Evolutionary conservation across 1,284 basidiomycete genomes (phyloP).

Genomic region (Leccinum subspadiceum): DNA sequence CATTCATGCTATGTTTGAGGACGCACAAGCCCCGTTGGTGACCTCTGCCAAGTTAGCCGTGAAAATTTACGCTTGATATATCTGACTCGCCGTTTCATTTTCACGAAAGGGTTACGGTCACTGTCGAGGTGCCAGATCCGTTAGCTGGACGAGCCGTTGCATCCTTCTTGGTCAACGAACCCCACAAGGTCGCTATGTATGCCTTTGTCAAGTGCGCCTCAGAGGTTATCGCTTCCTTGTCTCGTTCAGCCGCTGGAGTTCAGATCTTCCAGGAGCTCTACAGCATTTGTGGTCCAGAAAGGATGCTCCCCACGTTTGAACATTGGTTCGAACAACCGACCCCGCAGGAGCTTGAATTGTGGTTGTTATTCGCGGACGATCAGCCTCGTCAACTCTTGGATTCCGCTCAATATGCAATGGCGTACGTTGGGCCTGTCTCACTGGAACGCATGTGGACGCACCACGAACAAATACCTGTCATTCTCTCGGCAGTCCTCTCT

Average conservation of each 20-base stretch:
- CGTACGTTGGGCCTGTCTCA: constrained; percentile 83
- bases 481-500: constrained; percentile 81
- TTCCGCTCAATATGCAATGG: constrained; percentile 84
- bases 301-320: constrained; percentile 77
- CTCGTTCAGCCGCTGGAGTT: constrained; percentile 73
- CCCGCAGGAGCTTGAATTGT: constrained; percentile 67
- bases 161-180: constrained; percentile 86
- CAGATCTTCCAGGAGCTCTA: constrained; percentile 83
- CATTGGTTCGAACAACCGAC: constrained; percentile 69
- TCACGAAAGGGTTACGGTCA: constrained; percentile 76
- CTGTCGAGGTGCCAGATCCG: constrained; percentile 68
- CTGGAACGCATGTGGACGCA: constrained; percentile 80
- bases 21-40: constrained; percentile 50
- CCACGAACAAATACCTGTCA: constrained; percentile 63
- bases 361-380: constrained; percentile 71
- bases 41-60: constrained; percentile 59
- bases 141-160: constrained; percentile 80
- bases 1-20: constrained; percentile 63
- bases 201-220: constrained; percentile 80
- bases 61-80: constrained; percentile 12
- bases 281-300: constrained; percentile 78
- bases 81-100: background rate
- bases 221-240: constrained; percentile 82
- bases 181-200: constrained; percentile 77
- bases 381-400: constrained; percentile 68